Conservation (phyloP, 148 eudicot genomes). For the Rhododendron williamsianum region DNA sequence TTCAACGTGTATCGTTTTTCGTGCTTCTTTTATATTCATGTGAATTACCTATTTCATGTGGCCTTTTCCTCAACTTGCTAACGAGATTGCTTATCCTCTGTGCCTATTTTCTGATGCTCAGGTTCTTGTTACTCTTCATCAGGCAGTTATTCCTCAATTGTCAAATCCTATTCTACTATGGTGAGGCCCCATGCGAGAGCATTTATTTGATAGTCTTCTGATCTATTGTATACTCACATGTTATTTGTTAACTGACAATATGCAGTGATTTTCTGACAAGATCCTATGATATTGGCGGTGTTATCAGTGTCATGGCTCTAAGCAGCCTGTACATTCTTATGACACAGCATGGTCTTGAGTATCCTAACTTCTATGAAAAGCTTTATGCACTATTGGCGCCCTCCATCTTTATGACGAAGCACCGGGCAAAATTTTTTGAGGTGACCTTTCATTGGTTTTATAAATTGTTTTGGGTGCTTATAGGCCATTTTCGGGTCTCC, state of each 20-base stretch:
- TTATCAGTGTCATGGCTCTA: conserved; percentile 93
- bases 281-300: conserved; percentile 96
- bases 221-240: not conserved
- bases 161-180: conserved; percentile 77
- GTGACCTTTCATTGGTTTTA: conserved; percentile 30
- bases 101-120: conserved; percentile 22
- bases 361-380: conserved; percentile 82
- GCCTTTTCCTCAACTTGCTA: not conserved
- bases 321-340: conserved; percentile 80
- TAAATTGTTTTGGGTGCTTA: not conserved
- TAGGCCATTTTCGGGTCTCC: not conserved
- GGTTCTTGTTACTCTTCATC: conserved; percentile 84
- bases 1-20: not conserved
- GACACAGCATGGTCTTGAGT: conserved; percentile 80
- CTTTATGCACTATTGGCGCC: conserved; percentile 83
- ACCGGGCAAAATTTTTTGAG: conserved; percentile 88
- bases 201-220: not conserved
- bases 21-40: not conserved
- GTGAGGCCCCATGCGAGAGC: conserved; percentile 28
- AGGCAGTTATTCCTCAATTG: conserved; percentile 70
- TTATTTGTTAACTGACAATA: conserved; percentile 8
- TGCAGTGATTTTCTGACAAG: conserved; percentile 98
- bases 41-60: not conserved
- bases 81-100: not conserved
- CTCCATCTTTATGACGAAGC: conserved; percentile 85